These are phyloP conservation scores for Crithidia thermophila DNA, from an alignment of 208 protist genomes.

Conservation along the genomic window DNA sequence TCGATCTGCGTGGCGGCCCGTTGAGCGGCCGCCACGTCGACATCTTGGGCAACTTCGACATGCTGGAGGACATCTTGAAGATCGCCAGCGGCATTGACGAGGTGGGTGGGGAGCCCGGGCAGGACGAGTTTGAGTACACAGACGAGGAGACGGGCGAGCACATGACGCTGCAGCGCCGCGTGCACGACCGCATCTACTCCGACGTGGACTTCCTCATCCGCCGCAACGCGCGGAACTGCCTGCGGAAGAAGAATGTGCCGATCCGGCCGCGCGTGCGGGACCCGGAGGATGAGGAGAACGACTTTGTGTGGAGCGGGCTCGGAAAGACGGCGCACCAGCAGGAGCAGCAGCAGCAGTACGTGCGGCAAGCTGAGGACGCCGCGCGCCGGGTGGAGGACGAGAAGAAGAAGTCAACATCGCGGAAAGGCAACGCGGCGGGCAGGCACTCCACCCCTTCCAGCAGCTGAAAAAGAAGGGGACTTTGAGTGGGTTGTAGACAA, in stretches of 20 bases:
- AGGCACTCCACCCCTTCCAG: too few species aligned
- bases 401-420: not conserved
- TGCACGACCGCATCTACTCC: constrained; percentile 70
- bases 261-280: constrained; percentile 24
- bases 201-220: constrained; percentile 66
- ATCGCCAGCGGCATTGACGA: constrained; percentile 73
- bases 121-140: constrained; percentile 25
- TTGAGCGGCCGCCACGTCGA: constrained; percentile 88
- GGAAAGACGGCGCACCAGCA: constrained; percentile 9
- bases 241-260: constrained; percentile 41
- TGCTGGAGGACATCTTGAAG: constrained; percentile 79
- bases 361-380: not conserved
- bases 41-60: constrained; percentile 86
- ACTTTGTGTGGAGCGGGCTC: constrained; percentile 26
- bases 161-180: constrained; percentile 22
- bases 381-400: not conserved
- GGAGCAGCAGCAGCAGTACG: not conserved
- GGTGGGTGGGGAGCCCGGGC: constrained; percentile 11
- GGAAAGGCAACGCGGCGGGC: too few species aligned
- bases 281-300: constrained; percentile 18
- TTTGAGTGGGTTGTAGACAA: not conserved
- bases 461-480: too few species aligned
- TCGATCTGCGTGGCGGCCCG: constrained; percentile 66
- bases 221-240: constrained; percentile 34
- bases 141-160: constrained; percentile 14